Evolutionary conservation across 2,329 filamentous ascomycete species (phyloP).

Genomic region (Colletotrichum tofieldiae): DNA sequence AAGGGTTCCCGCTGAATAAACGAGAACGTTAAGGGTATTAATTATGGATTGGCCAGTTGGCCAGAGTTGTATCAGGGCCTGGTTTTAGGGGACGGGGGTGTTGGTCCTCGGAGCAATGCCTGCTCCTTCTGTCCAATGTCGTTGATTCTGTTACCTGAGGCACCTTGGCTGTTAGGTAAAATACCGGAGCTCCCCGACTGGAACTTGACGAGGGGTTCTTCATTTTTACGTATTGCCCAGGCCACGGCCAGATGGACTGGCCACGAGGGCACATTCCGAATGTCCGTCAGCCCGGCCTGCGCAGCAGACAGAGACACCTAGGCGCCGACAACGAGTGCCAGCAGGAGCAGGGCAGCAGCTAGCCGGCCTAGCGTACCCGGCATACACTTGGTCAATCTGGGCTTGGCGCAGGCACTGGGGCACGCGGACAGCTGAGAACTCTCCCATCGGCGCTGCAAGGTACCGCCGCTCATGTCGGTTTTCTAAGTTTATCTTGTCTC

Average conservation of each 20-base stretch:
- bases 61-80: conserved; percentile 7
- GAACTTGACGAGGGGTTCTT: conserved; percentile 7
- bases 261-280: conserved; percentile 33
- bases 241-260: background rate
- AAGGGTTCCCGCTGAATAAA: conserved; percentile 33
- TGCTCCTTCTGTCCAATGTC: background rate
- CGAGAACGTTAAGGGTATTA: conserved; percentile 25
- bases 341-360: background rate
- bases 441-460: background rate
- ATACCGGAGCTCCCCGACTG: conserved; percentile 3
- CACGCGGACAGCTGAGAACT: background rate
- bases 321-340: background rate
- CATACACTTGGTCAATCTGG: conserved; percentile 21
- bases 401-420: conserved; percentile 16
- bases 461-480: background rate
- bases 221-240: conserved; percentile 28
- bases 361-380: conserved; percentile 16
- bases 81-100: conserved; percentile 4
- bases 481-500: background rate
- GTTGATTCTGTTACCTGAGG: conserved; percentile 7
- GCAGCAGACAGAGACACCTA: background rate
- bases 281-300: conserved; percentile 10
- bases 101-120: background rate
- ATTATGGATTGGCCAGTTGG: conserved; percentile 29
- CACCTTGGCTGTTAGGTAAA: conserved; percentile 21